Conservation (phyloP, 495 filamentous ascomycete genomes). For the Extremus antarcticus region DNA sequence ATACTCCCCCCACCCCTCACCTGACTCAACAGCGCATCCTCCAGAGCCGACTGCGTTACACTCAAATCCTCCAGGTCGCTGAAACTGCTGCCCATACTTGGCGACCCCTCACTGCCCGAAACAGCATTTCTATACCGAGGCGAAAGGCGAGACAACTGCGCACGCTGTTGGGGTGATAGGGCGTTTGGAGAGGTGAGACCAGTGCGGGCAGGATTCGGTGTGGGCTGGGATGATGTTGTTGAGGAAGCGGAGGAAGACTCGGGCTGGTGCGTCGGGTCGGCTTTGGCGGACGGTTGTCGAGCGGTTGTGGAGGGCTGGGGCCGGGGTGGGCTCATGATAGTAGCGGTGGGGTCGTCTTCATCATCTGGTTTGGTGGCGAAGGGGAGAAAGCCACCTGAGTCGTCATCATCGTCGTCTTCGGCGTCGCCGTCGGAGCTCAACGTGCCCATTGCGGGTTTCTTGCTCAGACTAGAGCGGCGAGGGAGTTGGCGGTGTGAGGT, state of each 20-base stretch:
- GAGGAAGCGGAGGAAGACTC: slow-evolving; percentile 16
- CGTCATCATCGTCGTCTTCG: slow-evolving; percentile 45
- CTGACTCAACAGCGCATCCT: slow-evolving; percentile 84
- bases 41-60: slow-evolving; percentile 85
- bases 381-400: slow-evolving; percentile 61
- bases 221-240: slow-evolving; percentile 5
- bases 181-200: slow-evolving; percentile 20
- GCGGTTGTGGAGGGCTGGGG: not conserved
- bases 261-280: slow-evolving; percentile 21
- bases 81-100: slow-evolving; percentile 96
- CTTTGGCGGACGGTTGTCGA: not conserved
- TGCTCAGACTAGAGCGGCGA: slow-evolving; percentile 24
- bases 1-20: slow-evolving; percentile 69
- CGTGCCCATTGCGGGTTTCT: slow-evolving; percentile 25
- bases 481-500: slow-evolving; percentile 34
- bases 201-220: slow-evolving; percentile 16
- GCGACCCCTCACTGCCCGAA: slow-evolving; percentile 66
- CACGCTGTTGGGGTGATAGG: slow-evolving; percentile 45
- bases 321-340: slow-evolving; percentile 41
- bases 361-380: slow-evolving; percentile 31
- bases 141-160: slow-evolving; percentile 26
- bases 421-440: slow-evolving; percentile 21
- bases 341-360: slow-evolving; percentile 54
- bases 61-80: slow-evolving; percentile 94
- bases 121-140: slow-evolving; percentile 39